A percentile compares a stretch with the other conserved stretches of the same genome.
Conservation (phyloP, 2,329 filamentous ascomycete genomes). For the Fusarium continuum region DNA sequence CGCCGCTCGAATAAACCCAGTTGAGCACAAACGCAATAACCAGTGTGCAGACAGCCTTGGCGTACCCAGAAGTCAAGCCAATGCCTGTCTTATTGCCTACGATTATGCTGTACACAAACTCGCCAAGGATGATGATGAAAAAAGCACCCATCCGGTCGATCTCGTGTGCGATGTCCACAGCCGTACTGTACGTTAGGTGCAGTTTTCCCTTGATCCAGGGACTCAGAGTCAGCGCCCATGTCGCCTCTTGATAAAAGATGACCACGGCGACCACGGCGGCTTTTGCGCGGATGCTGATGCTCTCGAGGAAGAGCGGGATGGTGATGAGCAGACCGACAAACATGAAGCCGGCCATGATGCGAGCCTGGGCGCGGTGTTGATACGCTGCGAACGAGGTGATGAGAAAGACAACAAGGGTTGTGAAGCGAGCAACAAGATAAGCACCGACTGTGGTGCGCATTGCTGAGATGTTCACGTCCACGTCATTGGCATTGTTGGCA, state of each 20-base stretch:
- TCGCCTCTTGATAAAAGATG: constrained; percentile 53
- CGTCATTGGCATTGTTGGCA: constrained; percentile 56
- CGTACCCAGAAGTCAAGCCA: constrained; percentile 54
- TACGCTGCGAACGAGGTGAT: constrained; percentile 57
- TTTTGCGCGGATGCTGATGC: constrained; percentile 52
- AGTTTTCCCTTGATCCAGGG: constrained; percentile 55
- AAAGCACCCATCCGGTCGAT: constrained; percentile 61
- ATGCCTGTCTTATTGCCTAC: constrained; percentile 57
- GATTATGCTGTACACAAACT: constrained; percentile 59
- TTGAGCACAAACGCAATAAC: constrained; percentile 61
- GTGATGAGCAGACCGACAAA: constrained; percentile 52
- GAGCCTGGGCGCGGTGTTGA: constrained; percentile 57
- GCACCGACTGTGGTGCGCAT: constrained; percentile 57
- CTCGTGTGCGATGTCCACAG: constrained; percentile 60
- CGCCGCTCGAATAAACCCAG: constrained; percentile 60
- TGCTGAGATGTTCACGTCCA: constrained; percentile 54
- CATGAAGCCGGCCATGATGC: constrained; percentile 55
- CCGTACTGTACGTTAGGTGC: constrained; percentile 56
- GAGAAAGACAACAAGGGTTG: constrained; percentile 52
- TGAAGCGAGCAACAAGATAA: constrained; percentile 56
- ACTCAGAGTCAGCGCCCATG: constrained; percentile 56
- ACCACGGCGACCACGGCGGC: constrained; percentile 54
- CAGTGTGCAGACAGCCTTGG: constrained; percentile 58
- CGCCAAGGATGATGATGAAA: constrained; percentile 62
- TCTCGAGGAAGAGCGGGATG: constrained; percentile 56